Conservation (phyloP, 148 eudicot species). For the Rhododendron vialii region DNA sequence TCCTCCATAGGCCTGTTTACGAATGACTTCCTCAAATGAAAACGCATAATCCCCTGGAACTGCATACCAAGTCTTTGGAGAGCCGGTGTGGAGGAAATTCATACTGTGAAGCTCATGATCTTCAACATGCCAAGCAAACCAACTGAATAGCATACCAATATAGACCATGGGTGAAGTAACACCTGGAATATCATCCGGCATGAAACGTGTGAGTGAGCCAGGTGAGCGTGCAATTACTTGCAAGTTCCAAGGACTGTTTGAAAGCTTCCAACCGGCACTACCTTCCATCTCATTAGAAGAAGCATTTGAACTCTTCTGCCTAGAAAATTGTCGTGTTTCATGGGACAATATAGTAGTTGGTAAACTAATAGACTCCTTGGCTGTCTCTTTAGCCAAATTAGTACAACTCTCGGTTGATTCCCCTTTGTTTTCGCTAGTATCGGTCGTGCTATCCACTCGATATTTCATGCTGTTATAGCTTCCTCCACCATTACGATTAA, state of each 20-base stretch:
- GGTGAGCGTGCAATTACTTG: slow-evolving; percentile 90
- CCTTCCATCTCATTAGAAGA: slow-evolving; percentile 53
- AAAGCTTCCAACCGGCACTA: slow-evolving; percentile 87
- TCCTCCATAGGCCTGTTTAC: slow-evolving; percentile 65
- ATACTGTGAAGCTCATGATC: slow-evolving; percentile 99
- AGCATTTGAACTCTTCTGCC: slow-evolving; percentile 18
- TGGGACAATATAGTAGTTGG: slow-evolving; percentile 18
- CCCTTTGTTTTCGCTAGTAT: slow-evolving; percentile 20
- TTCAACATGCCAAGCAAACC: slow-evolving; percentile 99
- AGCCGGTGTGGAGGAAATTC: slow-evolving; percentile 86
- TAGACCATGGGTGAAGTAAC: slow-evolving; percentile 98
- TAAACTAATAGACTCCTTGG: slow-evolving; percentile 11
- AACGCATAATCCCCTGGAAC: slow-evolving; percentile 82
- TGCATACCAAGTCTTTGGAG: slow-evolving; percentile 94
- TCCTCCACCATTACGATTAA: slow-evolving; percentile 27
- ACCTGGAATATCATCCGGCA: slow-evolving; percentile 99
- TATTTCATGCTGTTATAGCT: slow-evolving; percentile 27
- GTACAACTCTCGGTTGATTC: slow-evolving; percentile 10
- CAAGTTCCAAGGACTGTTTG: slow-evolving; percentile 95
- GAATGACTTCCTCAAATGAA: slow-evolving; percentile 81
- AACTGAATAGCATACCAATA: slow-evolving; percentile 94
- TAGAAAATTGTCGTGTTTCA: slow-evolving; percentile 18
- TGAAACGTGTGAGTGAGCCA: slow-evolving; percentile 90
- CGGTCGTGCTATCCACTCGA: slow-evolving; percentile 19
- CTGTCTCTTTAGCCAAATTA: slow-evolving; percentile 16